These are phyloP conservation scores for Cytospora schulzeri DNA, from an alignment of 2,329 filamentous ascomycete genomes.

Conservation along the genomic window DNA sequence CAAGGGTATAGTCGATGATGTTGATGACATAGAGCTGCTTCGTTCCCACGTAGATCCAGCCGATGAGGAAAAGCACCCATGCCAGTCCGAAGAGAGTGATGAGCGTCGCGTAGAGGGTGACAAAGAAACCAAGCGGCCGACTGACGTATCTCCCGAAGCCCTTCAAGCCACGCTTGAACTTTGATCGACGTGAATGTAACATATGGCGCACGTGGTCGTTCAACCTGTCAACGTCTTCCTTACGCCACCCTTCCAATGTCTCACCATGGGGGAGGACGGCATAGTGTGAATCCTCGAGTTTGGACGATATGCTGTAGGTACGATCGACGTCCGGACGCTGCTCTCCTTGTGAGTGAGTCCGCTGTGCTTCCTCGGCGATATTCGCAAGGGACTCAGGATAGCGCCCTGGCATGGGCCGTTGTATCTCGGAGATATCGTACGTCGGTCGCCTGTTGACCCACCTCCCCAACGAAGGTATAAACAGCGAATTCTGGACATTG, in stretches of 20 bases:
- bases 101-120: slow-evolving; percentile 79
- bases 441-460: slow-evolving; percentile 77
- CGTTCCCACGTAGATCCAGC: slow-evolving; percentile 81
- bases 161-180: slow-evolving; percentile 76
- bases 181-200: slow-evolving; percentile 77
- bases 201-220: slow-evolving; percentile 89
- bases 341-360: slow-evolving; percentile 30
- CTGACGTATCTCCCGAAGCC: slow-evolving; percentile 80
- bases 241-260: slow-evolving; percentile 72
- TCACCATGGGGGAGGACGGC: slow-evolving; percentile 78
- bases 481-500: slow-evolving; percentile 88
- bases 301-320: slow-evolving; percentile 63
- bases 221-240: slow-evolving; percentile 72
- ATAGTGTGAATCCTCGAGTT: slow-evolving; percentile 70
- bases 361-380: slow-evolving; percentile 24
- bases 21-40: slow-evolving; percentile 70
- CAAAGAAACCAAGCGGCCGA: slow-evolving; percentile 77
- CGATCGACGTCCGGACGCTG: slow-evolving; percentile 32
- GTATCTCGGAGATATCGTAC: slow-evolving; percentile 66
- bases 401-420: slow-evolving; percentile 27
- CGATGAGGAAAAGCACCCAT: slow-evolving; percentile 90
- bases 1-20: slow-evolving; percentile 70
- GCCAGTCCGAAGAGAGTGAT: slow-evolving; percentile 84
- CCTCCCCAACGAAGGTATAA: slow-evolving; percentile 77
- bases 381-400: slow-evolving; percentile 33